Evolutionary conservation across 805 yeast genomes (phyloP).

Genomic region (Lachancea quebecensis): DNA sequence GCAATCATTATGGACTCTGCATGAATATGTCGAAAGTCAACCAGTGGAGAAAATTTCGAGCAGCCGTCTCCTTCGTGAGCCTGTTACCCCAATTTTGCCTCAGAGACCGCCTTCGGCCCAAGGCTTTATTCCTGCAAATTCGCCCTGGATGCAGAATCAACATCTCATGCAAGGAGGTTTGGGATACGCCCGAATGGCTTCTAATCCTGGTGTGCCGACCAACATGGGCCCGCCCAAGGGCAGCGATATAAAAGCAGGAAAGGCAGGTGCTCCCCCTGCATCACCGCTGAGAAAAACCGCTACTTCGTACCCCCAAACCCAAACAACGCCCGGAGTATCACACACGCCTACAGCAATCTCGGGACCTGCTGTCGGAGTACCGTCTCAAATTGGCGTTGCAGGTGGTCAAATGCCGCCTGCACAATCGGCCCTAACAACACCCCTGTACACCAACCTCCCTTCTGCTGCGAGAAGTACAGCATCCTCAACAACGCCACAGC

Average conservation of each 20-base stretch:
- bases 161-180: neutral
- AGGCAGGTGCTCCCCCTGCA: neutral
- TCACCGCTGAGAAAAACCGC: conserved; percentile 1
- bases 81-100: conserved; percentile 17
- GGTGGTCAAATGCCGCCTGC: neutral
- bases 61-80: conserved; percentile 11
- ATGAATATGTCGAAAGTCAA: conserved; percentile 36
- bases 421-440: neutral
- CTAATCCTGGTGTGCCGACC: neutral
- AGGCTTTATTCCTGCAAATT: neutral
- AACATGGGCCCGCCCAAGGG: conserved; percentile 5
- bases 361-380: neutral
- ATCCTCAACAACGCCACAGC: neutral
- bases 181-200: neutral
- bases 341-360: neutral
- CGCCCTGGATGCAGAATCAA: conserved; percentile 5
- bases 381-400: neutral
- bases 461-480: neutral
- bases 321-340: neutral
- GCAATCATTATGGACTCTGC: conserved; percentile 45
- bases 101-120: conserved; percentile 6
- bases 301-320: neutral
- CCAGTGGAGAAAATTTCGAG: conserved; percentile 23
- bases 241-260: conserved; percentile 1
- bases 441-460: conserved; percentile 1